Percentiles rank a stretch among this genome's conserved stretches.
Evolutionary conservation across 1,139 yeast genomes (phyloP).

Genomic region (Kodamaea arcana): DNA sequence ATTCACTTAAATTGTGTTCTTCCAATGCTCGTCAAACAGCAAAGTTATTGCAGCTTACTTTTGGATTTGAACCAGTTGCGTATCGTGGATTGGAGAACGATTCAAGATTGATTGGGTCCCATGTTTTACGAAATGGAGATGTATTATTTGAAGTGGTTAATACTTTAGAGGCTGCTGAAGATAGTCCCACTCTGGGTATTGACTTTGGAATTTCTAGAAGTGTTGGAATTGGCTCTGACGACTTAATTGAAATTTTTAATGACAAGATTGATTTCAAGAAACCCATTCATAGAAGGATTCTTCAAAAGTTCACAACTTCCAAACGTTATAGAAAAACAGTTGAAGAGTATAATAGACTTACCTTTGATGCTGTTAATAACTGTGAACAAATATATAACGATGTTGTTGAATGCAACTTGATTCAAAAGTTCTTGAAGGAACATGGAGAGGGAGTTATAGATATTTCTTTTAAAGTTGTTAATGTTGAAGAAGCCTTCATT

Average conservation of each 20-base stretch:
- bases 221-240: too few relatives aligned
- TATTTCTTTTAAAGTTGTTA: conserved; percentile 56
- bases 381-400: conserved; percentile 16
- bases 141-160: conserved; percentile 48
- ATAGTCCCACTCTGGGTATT: conserved; percentile 10
- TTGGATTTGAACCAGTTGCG: conserved; percentile 66
- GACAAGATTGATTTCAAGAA: conserved; percentile 11
- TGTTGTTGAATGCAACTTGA: conserved; percentile 22
- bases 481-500: conserved; percentile 41
- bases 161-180: conserved; percentile 21
- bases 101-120: conserved; percentile 50
- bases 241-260: conserved; percentile 18
- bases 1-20: conserved; percentile 40
- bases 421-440: conserved; percentile 40
- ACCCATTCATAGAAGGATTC: conserved; percentile 3
- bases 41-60: conserved; percentile 44
- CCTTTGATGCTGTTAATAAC: conserved; percentile 15
- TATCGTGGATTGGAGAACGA: conserved; percentile 67
- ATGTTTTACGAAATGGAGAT: conserved; percentile 59
- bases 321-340: conserved; percentile 11
- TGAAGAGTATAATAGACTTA: conserved; percentile 11
- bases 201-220: conserved; percentile 15
- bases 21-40: conserved; percentile 70
- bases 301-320: conserved; percentile 14
- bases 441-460: conserved; percentile 83